Evolutionary conservation across 345 rosid genomes (phyloP), one percentile per base, ranked within the genome.

Genomic region (Salix exigua): DNA sequence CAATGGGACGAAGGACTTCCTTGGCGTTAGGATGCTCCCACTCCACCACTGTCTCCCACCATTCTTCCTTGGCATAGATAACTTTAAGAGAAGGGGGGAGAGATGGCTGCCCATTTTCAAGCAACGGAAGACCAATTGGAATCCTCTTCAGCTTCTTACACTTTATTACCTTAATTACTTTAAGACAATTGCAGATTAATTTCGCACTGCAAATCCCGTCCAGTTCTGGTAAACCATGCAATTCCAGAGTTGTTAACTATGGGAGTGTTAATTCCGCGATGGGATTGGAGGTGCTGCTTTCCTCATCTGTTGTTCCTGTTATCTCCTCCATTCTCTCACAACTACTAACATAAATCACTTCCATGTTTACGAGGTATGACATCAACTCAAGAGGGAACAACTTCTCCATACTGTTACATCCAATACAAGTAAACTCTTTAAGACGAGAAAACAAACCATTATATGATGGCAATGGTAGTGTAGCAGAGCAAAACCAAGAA

Each of bases 71-170:
- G 64, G 64, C 21, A 51, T 0, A 0, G 58, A 51, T 12, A 0
- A 0, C 0, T 16, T 16, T 0, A 51, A 51, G 58, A 12, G 2
- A 51, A 51, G 21, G 21, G 58, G 21, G 16, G 10, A 17, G 58
- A 50, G 58, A 12, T 51, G 38, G 38, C 38, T 50, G 19, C 19
- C 55, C 55, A 50, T 21, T 60, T 13, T 51, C 58, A 51, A 51
- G 58, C 58, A 51, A 51, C n/a, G 64, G 64, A 60, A 7, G n/a
- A 60, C 18, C 1, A n/a, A 60, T 7, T 4, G 64, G 1, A 11
- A 60, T 16, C n/a, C 70, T 71, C 68, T 68, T 77, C 16, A 80
- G 75, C 55, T 72, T 48, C 4, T 68, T 70, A 68, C 85, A 84
- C 0, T 63, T 0, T 2, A 0, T 0, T 33, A 79, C 64, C 0